Base-by-base conservation (phyloP, 176 grass and related monocot species). In the Phragmites australis region DNA sequence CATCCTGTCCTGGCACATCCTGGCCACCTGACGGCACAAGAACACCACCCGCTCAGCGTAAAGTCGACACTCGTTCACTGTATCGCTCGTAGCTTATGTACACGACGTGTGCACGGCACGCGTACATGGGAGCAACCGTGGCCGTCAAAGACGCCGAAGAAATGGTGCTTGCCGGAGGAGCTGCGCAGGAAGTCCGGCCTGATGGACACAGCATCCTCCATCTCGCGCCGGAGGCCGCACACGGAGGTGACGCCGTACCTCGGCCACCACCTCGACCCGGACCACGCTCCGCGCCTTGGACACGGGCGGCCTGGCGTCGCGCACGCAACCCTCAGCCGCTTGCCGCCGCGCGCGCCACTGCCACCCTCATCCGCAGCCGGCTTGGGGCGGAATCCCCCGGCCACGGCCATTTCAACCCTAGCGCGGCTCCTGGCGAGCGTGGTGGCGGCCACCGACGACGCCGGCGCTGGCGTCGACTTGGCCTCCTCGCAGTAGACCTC, bases 61-160 rank as follows among this genome's bases (percentile, higher is more conserved):
- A 25, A 22, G 0, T 41, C 23, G 13, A 18, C 46, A 32, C 32
- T 43, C 65, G 30, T n/a, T 78, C 57, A 11, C 14, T 1, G 19
- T 52, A 70, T 18, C 30, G 50, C 1, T 25, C 14, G n/a, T 2
- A 13, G 62, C 46, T 59, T 32, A 64, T 2, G 10, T 3, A 19
- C 4, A 21, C 15, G 60, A 23, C 17, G 43, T 19, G 17, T 9
- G 45, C 45, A 45, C 45, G 25, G 43, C 23, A 4, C 3, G 26
- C 52, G 9, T 75, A 87, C 90, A 16, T 92, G 90, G 53, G 54
- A 79, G 65, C 90, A 88, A 1, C 90, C 87, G 68, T 92, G 90
- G 14, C 90, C 87, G 27, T 92, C 90, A 13, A 89, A 92, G 62
- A 92, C 87, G 50, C 82, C 90, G 67, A 80, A 92, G 51, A 92